Conservation (phyloP, 805 yeast species). For the Saccharomycodes ludwigii region DNA sequence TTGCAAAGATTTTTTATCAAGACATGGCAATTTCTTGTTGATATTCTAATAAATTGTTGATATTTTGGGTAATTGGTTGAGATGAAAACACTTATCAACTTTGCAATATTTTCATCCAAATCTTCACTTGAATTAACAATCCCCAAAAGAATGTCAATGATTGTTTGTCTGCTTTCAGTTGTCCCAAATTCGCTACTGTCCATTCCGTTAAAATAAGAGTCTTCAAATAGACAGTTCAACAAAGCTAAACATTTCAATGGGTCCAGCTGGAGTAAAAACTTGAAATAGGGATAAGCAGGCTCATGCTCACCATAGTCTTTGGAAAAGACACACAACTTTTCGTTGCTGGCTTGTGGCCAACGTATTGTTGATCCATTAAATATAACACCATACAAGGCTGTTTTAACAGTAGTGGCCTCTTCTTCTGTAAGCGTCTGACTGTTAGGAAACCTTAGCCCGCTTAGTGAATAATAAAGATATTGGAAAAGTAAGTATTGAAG, state of each 20-base stretch:
- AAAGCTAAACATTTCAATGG: slow-evolving; percentile 51
- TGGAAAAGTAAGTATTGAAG: background rate
- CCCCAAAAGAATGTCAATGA: slow-evolving; percentile 60
- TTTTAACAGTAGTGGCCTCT: slow-evolving; percentile 13
- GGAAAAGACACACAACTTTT: slow-evolving; percentile 25
- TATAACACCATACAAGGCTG: slow-evolving; percentile 39
- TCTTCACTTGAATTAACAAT: slow-evolving; percentile 28
- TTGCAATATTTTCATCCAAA: slow-evolving; percentile 19
- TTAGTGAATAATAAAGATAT: background rate
- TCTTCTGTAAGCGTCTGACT: background rate
- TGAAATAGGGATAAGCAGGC: slow-evolving; percentile 62
- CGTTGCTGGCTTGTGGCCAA: slow-evolving; percentile 31
- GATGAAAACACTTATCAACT: slow-evolving; percentile 49
- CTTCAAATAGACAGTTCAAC: slow-evolving; percentile 77
- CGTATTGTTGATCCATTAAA: slow-evolving; percentile 43
- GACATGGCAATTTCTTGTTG: slow-evolving; percentile 48
- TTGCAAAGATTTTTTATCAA: slow-evolving; percentile 26
- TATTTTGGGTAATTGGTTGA: slow-evolving; percentile 78
- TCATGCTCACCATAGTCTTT: slow-evolving; percentile 23
- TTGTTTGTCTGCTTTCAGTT: slow-evolving; percentile 58
- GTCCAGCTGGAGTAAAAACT: slow-evolving; percentile 39
- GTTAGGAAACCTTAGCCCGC: background rate
- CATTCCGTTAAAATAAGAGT: slow-evolving; percentile 37
- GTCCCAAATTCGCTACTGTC: slow-evolving; percentile 10
- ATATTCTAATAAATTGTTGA: slow-evolving; percentile 64